phyloP scores from a whole-genome alignment of 2,329 filamentous ascomycete genomes.

The Ascomycota sp. region DNA sequence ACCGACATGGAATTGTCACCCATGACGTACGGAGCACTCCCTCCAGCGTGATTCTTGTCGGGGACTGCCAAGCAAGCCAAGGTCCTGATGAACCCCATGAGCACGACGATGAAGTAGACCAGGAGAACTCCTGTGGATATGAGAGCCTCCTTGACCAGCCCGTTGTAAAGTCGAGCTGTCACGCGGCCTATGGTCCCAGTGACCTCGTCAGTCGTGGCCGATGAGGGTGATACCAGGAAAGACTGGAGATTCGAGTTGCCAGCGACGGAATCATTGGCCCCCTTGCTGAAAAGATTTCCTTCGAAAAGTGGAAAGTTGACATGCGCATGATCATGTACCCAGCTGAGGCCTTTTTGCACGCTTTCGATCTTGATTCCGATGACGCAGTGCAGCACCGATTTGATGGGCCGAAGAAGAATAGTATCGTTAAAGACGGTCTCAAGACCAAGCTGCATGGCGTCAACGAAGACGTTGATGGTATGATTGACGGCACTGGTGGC shows the following conservation, averaged over 20 bases:
- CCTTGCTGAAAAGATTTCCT: constrained; percentile 63
- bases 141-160: constrained; percentile 53
- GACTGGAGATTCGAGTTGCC: constrained; percentile 37
- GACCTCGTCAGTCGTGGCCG: constrained; percentile 58
- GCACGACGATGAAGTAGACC: constrained; percentile 54
- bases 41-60: constrained; percentile 15
- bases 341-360: constrained; percentile 74
- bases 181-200: constrained; percentile 52
- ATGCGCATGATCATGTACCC: constrained; percentile 73
- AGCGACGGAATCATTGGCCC: constrained; percentile 38
- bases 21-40: too few relatives aligned
- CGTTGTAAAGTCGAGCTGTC: constrained; percentile 39
- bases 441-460: constrained; percentile 51
- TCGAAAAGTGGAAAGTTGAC: constrained; percentile 58
- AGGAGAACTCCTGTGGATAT: constrained; percentile 55
- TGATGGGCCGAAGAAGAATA: constrained; percentile 53
- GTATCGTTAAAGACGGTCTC: constrained; percentile 65
- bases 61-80: constrained; percentile 34
- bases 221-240: constrained; percentile 58
- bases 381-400: constrained; percentile 66
- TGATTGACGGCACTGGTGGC: constrained; percentile 64
- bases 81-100: constrained; percentile 50
- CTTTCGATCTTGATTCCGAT: constrained; percentile 66
- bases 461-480: constrained; percentile 63
- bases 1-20: too few relatives aligned